phyloP scores from a whole-genome alignment of 352 stramenopile genomes.

The Aphanomyces cochlioides region DNA sequence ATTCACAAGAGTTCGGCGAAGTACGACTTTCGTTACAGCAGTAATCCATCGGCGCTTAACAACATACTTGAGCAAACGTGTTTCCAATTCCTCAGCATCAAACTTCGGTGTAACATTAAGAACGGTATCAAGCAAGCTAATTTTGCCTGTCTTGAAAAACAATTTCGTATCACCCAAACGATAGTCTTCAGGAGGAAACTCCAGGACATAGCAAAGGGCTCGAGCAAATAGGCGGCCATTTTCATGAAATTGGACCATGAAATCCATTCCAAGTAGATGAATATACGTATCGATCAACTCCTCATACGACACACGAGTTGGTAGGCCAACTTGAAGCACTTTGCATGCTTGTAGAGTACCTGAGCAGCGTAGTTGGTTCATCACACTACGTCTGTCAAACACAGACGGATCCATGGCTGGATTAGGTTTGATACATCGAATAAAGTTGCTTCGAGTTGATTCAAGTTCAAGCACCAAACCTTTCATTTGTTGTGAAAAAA shows the following conservation, averaged over 20 bases:
- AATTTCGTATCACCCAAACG: constrained; percentile 67
- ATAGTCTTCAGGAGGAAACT: constrained; percentile 69
- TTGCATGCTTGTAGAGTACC: constrained; percentile 52
- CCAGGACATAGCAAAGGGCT: constrained; percentile 68
- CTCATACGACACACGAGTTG: constrained; percentile 75
- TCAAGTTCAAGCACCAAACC: constrained; percentile 37
- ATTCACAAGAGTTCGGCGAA: constrained; percentile 59
- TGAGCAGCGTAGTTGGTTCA: constrained; percentile 32
- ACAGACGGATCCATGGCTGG: constrained; percentile 21
- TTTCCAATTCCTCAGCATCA: constrained; percentile 32
- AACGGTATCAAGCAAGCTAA: constrained; percentile 72
- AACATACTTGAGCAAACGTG: constrained; percentile 54
- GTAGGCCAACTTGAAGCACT: constrained; percentile 69
- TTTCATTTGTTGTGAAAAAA: constrained; percentile 38
- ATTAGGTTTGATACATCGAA: constrained; percentile 37
- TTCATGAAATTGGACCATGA: constrained; percentile 62
- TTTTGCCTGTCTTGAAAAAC: constrained; percentile 80
- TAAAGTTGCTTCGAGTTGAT: constrained; percentile 39
- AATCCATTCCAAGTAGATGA: constrained; percentile 44
- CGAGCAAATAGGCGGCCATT: constrained; percentile 84
- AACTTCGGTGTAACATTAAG: constrained; percentile 54
- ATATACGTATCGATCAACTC: constrained; percentile 82
- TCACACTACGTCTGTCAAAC: constrained; percentile 27
- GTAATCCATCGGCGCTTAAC: constrained; percentile 76
- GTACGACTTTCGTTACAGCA: constrained; percentile 54